phyloP scores from a whole-genome alignment of 768 basidiomycete genomes.

The Chalciporus piperatus region DNA sequence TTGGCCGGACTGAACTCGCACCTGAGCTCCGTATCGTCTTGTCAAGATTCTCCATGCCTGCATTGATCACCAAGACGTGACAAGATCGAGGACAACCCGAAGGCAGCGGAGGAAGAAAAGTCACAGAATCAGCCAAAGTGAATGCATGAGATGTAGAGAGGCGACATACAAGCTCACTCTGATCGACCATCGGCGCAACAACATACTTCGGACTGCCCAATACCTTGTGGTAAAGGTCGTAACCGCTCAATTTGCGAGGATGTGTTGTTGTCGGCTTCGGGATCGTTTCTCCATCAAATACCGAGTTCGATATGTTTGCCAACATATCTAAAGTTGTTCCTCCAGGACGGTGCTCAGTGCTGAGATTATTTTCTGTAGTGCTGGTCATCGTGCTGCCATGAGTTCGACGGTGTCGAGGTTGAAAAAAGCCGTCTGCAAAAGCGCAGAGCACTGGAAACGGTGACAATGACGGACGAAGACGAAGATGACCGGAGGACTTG shows the following conservation, averaged over 20 bases:
- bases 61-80: slow-evolving; percentile 1
- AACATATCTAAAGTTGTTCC: no score
- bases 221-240: slow-evolving; percentile 78
- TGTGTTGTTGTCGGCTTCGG: no score
- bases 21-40: slow-evolving; percentile 79
- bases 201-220: slow-evolving; percentile 85
- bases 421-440: no score
- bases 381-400: no score
- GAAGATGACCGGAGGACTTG: not conserved
- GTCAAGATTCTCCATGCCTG: slow-evolving; percentile 91
- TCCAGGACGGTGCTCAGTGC: no score
- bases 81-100: not conserved
- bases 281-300: no score
- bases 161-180: slow-evolving; percentile 83
- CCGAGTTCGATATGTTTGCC: no score
- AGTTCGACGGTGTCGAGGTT: no score
- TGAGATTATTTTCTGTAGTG: no score
- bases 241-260: slow-evolving; percentile 41
- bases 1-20: slow-evolving; percentile 22
- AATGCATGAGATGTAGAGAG: not conserved
- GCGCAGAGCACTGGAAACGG: no score
- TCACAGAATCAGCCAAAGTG: no score
- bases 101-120: not conserved
- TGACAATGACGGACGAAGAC: no score
- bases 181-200: slow-evolving; percentile 98